phyloP scores from a whole-genome alignment of 192 early-diverging fungal genomes.

The Bifiguratus adelaidae region DNA sequence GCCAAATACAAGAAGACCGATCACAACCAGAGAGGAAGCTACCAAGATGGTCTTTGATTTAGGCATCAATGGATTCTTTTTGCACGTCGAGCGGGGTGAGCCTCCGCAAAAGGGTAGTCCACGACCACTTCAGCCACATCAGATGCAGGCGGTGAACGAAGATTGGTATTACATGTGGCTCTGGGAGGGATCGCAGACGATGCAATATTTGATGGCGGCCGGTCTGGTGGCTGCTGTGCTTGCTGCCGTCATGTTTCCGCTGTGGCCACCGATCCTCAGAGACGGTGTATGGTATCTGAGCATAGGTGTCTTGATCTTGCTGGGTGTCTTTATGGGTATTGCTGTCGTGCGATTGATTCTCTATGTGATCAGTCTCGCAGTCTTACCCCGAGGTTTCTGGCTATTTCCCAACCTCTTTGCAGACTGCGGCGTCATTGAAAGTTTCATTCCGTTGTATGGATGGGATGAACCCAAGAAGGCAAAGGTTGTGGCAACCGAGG shows the following conservation, averaged over 20 bases:
- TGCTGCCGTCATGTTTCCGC: constrained; percentile 94
- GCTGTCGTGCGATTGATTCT: constrained; percentile 81
- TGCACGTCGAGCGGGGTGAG: constrained; percentile 18
- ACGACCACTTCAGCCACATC: constrained; percentile 5
- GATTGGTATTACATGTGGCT: constrained; percentile 89
- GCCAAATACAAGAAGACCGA: constrained; percentile 6
- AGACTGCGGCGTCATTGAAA: constrained; percentile 89
- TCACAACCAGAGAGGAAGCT: constrained; percentile 12
- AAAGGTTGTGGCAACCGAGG: constrained; percentile 8
- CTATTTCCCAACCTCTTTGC: constrained; percentile 97
- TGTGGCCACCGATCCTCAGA: constrained; percentile 81
- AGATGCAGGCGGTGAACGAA: constrained; percentile 29
- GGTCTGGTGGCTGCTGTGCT: constrained; percentile 71
- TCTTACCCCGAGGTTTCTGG: constrained; percentile 81
- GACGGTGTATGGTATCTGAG: constrained; percentile 86
- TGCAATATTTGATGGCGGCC: constrained; percentile 65
- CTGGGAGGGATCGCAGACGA: constrained; percentile 83
- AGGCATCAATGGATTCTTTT: constrained; percentile 11
- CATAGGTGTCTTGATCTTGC: constrained; percentile 64
- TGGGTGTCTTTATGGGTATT: constrained; percentile 85
- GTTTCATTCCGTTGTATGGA: constrained; percentile 85
- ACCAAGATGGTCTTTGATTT: constrained; percentile 9
- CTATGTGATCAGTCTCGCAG: constrained; percentile 62
- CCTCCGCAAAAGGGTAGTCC: constrained; percentile 10
- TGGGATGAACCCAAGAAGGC: constrained; percentile 50